These are phyloP conservation scores for Boletus calvinii DNA, from an alignment of 1,284 basidiomycete species.

Conservation along the genomic window DNA sequence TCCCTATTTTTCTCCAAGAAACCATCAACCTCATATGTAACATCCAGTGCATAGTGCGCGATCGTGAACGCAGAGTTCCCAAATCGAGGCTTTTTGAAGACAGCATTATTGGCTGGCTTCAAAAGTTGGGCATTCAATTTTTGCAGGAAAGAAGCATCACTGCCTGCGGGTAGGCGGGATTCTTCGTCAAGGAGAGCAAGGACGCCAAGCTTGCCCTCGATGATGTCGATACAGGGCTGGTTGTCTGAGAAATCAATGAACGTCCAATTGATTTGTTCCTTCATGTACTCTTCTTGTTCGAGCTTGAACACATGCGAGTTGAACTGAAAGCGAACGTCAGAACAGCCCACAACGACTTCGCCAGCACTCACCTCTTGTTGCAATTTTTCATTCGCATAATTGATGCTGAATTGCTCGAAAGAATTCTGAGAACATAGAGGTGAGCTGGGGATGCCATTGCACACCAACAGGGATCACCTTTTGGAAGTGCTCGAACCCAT, in stretches of 20 bases:
- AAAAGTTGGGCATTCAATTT: slow-evolving; percentile 89
- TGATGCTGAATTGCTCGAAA: slow-evolving; percentile 99
- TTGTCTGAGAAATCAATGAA: slow-evolving; percentile 99
- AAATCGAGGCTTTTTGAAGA: slow-evolving; percentile 98
- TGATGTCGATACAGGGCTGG: slow-evolving; percentile 97
- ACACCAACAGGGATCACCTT: slow-evolving; percentile 50
- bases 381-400: slow-evolving; percentile 98
- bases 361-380: slow-evolving; percentile 79
- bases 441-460: background rate
- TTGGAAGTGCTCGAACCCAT: slow-evolving; percentile 96
- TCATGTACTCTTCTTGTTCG: slow-evolving; percentile 98
- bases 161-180: slow-evolving; percentile 93
- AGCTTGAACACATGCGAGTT: slow-evolving; percentile 99
- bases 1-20: slow-evolving; percentile 99
- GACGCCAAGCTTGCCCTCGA: slow-evolving; percentile 96
- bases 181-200: slow-evolving; percentile 96
- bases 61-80: slow-evolving; percentile 97
- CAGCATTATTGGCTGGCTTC: slow-evolving; percentile 83
- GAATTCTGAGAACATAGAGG: slow-evolving; percentile 64
- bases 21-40: slow-evolving; percentile 97
- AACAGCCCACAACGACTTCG: background rate
- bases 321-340: slow-evolving; percentile 56
- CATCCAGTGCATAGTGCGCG: slow-evolving; percentile 96
- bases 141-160: slow-evolving; percentile 90
- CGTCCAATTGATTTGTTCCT: slow-evolving; percentile 99